These are phyloP conservation scores for Prunus fruticosa DNA, from an alignment of 306 rosid species.

Conservation along the genomic window DNA sequence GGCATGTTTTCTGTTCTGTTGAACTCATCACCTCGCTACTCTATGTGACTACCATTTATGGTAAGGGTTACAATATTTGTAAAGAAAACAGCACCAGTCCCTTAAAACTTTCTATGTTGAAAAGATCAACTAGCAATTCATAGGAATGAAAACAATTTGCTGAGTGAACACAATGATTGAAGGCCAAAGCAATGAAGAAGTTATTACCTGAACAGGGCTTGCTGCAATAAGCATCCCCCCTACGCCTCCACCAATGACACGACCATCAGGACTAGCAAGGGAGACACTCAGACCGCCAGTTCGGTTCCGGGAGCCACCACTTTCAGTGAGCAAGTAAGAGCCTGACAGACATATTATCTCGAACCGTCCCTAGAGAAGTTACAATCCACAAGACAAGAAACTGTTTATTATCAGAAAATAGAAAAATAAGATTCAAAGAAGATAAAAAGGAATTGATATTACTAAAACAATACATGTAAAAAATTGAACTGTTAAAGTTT, in stretches of 20 bases:
- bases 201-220: conserved; percentile 81
- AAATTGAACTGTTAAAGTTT: neutral
- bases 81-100: neutral
- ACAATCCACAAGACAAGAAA: conserved; percentile 20
- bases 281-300: conserved; percentile 73
- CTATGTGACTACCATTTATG: neutral
- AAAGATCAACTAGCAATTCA: neutral
- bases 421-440: neutral
- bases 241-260: conserved; percentile 85
- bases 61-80: neutral
- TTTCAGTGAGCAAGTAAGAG: conserved; percentile 65
- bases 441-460: neutral
- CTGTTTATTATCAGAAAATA: neutral
- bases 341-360: conserved; percentile 91
- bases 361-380: conserved; percentile 68
- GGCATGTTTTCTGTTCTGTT: neutral
- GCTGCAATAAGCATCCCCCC: conserved; percentile 91
- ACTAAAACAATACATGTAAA: neutral
- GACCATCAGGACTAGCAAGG: conserved; percentile 92
- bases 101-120: neutral
- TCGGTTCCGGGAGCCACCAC: conserved; percentile 57
- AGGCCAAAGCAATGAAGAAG: conserved; percentile 9
- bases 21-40: neutral
- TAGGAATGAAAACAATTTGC: neutral
- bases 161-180: neutral